phyloP scores from a whole-genome alignment of 2,329 filamentous ascomycete species.

The Zymoseptoria crescenta region DNA sequence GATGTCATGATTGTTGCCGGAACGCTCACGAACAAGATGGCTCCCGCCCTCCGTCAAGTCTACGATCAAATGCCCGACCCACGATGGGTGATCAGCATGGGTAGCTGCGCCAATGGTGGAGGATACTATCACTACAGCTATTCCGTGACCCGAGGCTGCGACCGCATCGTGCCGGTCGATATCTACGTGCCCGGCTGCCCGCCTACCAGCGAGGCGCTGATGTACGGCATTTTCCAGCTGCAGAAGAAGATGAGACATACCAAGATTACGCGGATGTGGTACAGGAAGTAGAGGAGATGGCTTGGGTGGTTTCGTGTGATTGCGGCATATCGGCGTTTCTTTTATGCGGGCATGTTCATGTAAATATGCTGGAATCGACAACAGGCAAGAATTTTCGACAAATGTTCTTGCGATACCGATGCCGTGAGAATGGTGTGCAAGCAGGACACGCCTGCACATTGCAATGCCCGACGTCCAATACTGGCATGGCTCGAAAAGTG shows the following conservation, averaged over 20 bases:
- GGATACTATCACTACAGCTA: constrained; percentile 83
- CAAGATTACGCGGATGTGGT: constrained; percentile 49
- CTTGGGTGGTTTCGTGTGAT: background rate
- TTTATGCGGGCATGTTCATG: constrained; percentile 13
- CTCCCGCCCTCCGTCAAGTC: constrained; percentile 74
- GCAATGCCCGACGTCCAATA: no score
- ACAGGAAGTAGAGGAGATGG: constrained; percentile 36
- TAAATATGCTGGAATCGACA: constrained; percentile 13
- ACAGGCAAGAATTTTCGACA: background rate
- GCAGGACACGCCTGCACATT: no score
- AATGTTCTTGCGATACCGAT: background rate
- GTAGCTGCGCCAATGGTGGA: constrained; percentile 74
- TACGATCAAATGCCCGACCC: constrained; percentile 94
- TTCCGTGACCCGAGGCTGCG: constrained; percentile 65
- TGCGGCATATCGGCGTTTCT: constrained; percentile 13
- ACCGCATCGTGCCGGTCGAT: constrained; percentile 70
- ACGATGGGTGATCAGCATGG: constrained; percentile 76
- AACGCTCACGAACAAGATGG: constrained; percentile 95
- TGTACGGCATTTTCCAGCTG: constrained; percentile 62
- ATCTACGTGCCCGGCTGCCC: constrained; percentile 70
- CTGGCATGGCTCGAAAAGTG: no score
- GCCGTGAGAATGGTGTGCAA: background rate
- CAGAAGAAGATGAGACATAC: constrained; percentile 65
- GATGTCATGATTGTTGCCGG: constrained; percentile 92
- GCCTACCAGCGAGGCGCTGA: constrained; percentile 45